phyloP scores from a whole-genome alignment of 352 stramenopile genomes.

The Phytophthora tubulina region DNA sequence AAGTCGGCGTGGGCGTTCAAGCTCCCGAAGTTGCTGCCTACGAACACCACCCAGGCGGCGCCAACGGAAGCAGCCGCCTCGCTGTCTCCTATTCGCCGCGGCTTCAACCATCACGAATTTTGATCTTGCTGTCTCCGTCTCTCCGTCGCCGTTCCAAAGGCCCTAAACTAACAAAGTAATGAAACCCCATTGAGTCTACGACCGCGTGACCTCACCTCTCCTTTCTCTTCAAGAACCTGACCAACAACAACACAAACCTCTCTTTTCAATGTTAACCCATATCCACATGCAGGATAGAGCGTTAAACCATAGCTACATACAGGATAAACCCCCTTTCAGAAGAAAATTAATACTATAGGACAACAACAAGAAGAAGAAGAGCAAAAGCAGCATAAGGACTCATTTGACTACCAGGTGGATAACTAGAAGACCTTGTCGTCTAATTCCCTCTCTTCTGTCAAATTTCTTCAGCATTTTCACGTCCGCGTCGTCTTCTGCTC shows the following conservation, averaged over 20 bases:
- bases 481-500: slow-evolving; percentile 9
- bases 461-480: slow-evolving; percentile 3
- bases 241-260: neutral
- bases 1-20: slow-evolving; percentile 57
- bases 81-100: slow-evolving; percentile 52
- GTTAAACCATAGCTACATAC: no score
- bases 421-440: neutral
- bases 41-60: slow-evolving; percentile 25
- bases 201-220: neutral
- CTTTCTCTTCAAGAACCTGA: neutral
- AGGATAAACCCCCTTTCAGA: no score
- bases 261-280: neutral
- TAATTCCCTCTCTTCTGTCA: neutral
- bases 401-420: slow-evolving; percentile 3
- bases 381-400: slow-evolving; percentile 16
- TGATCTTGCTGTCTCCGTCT: slow-evolving; percentile 36
- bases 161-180: slow-evolving; percentile 45
- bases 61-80: slow-evolving; percentile 38
- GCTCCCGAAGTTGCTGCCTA: slow-evolving; percentile 51
- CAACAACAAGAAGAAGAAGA: neutral
- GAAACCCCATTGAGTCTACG: slow-evolving; percentile 27
- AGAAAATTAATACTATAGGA: slow-evolving; percentile 1
- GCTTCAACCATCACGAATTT: slow-evolving; percentile 67
- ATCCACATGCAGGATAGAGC: no score
- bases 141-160: slow-evolving; percentile 21